Base-by-base conservation (phyloP, 2,329 filamentous ascomycete species). In the Alternaria brassicicola region DNA sequence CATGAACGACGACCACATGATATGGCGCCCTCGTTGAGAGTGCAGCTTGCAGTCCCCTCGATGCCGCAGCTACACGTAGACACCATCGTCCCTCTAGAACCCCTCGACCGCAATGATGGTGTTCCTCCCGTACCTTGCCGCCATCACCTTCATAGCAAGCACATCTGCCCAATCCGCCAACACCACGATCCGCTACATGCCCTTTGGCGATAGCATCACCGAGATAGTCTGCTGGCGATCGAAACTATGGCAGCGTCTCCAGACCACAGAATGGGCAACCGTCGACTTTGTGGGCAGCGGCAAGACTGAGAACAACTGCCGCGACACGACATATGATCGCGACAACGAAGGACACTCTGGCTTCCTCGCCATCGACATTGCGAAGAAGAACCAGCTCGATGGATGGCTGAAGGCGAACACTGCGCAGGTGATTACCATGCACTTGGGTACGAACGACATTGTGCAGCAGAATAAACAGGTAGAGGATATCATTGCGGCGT, bases 381-480 rank as follows among this genome's bases (percentile, higher is more conserved):
- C 78, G 55, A 78, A 78, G 57, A 70, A 71, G 49, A 77, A 77
- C 31, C 76, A 81, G 70, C 69, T 81, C 19, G 78, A 77, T 39
- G 78, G 78, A 23, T 82, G 79, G 79, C 70, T 82, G 42, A 64
- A 78, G 67, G 64, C 33, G 13, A 81, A 79, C 59, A 78, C 78
- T 0, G 78, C 80, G 2, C 78, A 82, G 61, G 76, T 82, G 25
- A 76, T 82, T 54, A 80, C 78, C 9, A 81, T 81, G 78, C 79
- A 82, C 63, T 61, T 82, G 2, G 79, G 80, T 17, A 81, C 80
- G 39, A 81, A 81, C 60, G 79, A 81, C 56, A 69, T 73, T 41
- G 77, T 78, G 48, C 76, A 78, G 69, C 73, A 79, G 21, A 53
- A 51, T 15, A 78, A 78, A 70, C 64, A 69, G 3, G 65, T 70